A percentile compares a stretch with the other conserved stretches of the same genome.
Conservation (phyloP, 2,329 filamentous ascomycete species). For the Cyphellophora europaea region DNA sequence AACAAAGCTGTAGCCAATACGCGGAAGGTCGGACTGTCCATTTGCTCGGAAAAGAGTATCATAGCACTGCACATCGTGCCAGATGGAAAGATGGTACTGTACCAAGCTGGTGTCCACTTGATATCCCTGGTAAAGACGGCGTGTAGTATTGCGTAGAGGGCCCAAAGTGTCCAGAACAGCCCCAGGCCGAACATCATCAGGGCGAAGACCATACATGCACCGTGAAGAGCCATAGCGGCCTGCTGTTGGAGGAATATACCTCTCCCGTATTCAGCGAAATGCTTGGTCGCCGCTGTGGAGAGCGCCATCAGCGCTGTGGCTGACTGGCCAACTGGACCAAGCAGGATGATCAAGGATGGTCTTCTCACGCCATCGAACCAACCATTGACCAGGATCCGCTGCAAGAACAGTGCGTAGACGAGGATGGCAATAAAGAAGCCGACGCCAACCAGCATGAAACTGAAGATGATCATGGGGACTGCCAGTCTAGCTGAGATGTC, state of each 20-base stretch:
- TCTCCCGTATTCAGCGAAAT: constrained; percentile 25
- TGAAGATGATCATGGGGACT: constrained; percentile 29
- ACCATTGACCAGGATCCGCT: constrained; percentile 12
- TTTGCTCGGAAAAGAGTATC: constrained; percentile 27
- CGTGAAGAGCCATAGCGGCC: constrained; percentile 24
- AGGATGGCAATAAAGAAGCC: constrained; percentile 23
- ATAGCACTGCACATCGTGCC: constrained; percentile 12
- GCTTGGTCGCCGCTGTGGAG: constrained; percentile 22
- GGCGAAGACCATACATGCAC: constrained; percentile 27
- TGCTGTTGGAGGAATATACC: constrained; percentile 24
- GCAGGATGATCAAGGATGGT: constrained; percentile 29
- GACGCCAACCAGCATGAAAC: constrained; percentile 30
- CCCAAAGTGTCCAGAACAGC: constrained; percentile 34
- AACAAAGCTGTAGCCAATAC: constrained; percentile 30
- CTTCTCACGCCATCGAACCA: constrained; percentile 18
- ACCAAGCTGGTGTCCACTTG: constrained; percentile 15
- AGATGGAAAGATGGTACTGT: constrained; percentile 15
- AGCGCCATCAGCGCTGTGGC: constrained; percentile 27
- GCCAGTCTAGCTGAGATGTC: constrained; percentile 23
- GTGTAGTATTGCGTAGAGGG: constrained; percentile 18
- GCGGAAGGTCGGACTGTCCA: constrained; percentile 29
- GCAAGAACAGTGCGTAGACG: constrained; percentile 22
- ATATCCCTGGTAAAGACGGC: constrained; percentile 7
- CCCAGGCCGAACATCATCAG: constrained; percentile 31
- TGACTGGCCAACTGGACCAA: constrained; percentile 29